Evolutionary conservation across 1,284 basidiomycete genomes (phyloP).

Genomic region (Pyrrhoderma noxium): DNA sequence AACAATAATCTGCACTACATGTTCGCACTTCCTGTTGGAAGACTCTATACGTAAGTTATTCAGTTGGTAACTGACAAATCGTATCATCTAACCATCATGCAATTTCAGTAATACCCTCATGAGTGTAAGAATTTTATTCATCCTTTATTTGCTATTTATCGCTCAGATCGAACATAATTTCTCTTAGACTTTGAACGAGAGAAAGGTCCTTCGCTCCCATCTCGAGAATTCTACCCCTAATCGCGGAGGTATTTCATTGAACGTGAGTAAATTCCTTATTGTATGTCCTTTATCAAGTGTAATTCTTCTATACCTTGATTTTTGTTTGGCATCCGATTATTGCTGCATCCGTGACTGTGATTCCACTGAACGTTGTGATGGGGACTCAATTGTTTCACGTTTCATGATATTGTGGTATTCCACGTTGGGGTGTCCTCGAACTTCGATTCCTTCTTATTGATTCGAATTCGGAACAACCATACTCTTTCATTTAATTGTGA

Average conservation of each 20-base stretch:
- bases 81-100: neutral
- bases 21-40: slow-evolving; percentile 13
- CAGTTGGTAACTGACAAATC: neutral
- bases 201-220: slow-evolving; percentile 5
- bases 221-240: slow-evolving; percentile 7
- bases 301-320: too few species aligned
- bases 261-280: neutral
- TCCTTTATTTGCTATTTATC: neutral
- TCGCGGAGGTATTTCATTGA: neutral
- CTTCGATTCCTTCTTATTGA: too few species aligned
- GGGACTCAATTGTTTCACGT: too few species aligned
- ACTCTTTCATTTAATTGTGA: too few species aligned
- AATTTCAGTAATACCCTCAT: slow-evolving; percentile 12
- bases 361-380: too few species aligned
- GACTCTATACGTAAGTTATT: slow-evolving; percentile 9
- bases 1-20: slow-evolving; percentile 14
- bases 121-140: neutral
- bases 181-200: slow-evolving; percentile 12
- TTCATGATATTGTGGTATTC: too few species aligned
- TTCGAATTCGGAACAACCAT: too few species aligned
- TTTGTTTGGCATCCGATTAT: too few species aligned
- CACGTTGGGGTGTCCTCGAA: too few species aligned
- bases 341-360: too few species aligned
- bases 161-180: neutral
- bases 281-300: slow-evolving; percentile 5